Base-by-base conservation (phyloP, 2,329 filamentous ascomycete genomes). In the Epichloe elymi region DNA sequence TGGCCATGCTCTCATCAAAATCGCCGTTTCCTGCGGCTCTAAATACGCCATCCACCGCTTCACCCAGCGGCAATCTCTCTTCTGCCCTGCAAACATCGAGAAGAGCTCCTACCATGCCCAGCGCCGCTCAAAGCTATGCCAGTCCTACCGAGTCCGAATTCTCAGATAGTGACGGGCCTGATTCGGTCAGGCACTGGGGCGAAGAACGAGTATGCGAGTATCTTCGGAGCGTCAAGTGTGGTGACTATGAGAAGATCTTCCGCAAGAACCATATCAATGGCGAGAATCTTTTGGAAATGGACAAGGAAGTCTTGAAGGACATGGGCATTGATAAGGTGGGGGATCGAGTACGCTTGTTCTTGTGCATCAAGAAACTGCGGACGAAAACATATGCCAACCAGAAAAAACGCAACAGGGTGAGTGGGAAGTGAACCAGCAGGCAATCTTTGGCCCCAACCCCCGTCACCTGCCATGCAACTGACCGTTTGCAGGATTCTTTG, bases 241-340 rank as follows among this genome's bases (percentile, higher is more conserved):
- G 85, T 59, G 89, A 97, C 64, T 97, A 98, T 69, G 89, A 95
- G 65, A 83, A 86, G 62, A 69, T 95, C 26, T 96, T 96, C 69
- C 70, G 86, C 69, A 83, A 83, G 64, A 95, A 98, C 67, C 88
- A 97, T 67, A 96, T 98, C 73, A 98, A 93, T 64, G 93, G 93
- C 61, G 89, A 96, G 70, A 96, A 95, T 64, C 74, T 98, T 43
- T 77, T 98, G 59, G 93, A 98, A 70, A 91, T 96, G 76, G 93
- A 98, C 68, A 94, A 95, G 73, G 85, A 89, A 51, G 88, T 95
- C 40, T 76, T 98, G 56, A 94, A 95, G 68, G 93, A 98, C 67
- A 95, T 98, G 81, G 93, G 93, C 42, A 91, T 98, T 59, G 94
- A 95, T 59, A 98, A 97, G 69, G 87, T 98, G 57, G 93, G 93